A percentile compares a stretch with the other conserved stretches of the same genome.
Conservation (phyloP, 1,284 basidiomycete genomes). For the Volvariella surrecta region DNA sequence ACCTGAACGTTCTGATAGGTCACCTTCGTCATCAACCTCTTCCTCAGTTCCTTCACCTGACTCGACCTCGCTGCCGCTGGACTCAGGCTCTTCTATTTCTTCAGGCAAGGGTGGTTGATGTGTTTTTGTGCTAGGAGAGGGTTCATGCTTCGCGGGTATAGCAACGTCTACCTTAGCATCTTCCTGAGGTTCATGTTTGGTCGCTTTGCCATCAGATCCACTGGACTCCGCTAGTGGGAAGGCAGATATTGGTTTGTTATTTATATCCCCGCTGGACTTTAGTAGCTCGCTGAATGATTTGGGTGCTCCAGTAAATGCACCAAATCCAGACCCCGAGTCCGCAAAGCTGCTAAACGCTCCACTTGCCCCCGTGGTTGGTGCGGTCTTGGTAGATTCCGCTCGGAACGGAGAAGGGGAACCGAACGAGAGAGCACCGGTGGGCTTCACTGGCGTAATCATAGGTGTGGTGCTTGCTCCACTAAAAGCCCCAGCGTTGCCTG, state of each 20-base stretch:
- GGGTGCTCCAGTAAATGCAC: conserved; percentile 26
- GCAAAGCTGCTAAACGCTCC: conserved; percentile 43
- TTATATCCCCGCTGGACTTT: conserved; percentile 18
- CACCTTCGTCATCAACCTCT: conserved; percentile 18
- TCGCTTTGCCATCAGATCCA: not conserved
- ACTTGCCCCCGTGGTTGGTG: too few relatives aligned
- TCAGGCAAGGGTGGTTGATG: conserved; percentile 1
- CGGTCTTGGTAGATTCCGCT: too few relatives aligned
- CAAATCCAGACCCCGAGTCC: conserved; percentile 33
- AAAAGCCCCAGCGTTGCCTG: conserved; percentile 28
- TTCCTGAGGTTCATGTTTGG: too few relatives aligned
- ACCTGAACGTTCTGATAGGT: conserved; percentile 18
- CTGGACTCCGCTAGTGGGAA: conserved; percentile 3
- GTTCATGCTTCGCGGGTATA: not conserved
- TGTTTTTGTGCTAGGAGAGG: conserved; percentile 9
- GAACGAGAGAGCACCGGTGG: too few relatives aligned
- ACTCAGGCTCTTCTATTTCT: conserved; percentile 12
- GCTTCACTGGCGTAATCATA: not conserved
- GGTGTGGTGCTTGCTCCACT: conserved; percentile 12
- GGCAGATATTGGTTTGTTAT: conserved; percentile 12
- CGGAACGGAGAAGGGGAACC: too few relatives aligned
- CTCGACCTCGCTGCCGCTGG: conserved; percentile 12
- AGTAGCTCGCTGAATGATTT: conserved; percentile 35
- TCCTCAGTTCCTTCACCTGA: conserved; percentile 17
- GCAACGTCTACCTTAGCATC: not conserved